Base-by-base conservation (phyloP, 1,139 yeast species). In the Hansenula lynferdii region DNA sequence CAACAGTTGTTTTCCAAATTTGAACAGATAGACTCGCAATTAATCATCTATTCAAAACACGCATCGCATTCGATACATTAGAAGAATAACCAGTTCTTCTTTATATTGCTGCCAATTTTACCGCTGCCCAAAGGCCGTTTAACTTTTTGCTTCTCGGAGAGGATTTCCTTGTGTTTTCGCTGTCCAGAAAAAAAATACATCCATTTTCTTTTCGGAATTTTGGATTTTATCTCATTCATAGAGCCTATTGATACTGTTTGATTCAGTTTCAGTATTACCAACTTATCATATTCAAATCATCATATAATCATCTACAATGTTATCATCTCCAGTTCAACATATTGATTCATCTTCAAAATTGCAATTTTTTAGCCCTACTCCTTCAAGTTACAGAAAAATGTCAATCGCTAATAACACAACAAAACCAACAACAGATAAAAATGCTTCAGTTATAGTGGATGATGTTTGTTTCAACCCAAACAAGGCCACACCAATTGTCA, bases 391-490 rank as follows among this genome's bases (percentile, higher is more conserved):
- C 14, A 46, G 48, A 46, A 48, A 42, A 31, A 46, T 48, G 47
- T 40, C 47, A 9, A 29, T 40, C 25, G 12, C 34, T 12, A 39
- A 38, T 37, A 26, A 14, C 6, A 11, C 49, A 23, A 39, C 51
- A 27, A 16, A 20, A 23, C 42, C 46, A 12, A 42, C 51, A 7
- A 42, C 41, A 25, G 42, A 36, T 24, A 39, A 51, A 6, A 42
- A 45, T 28, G 48, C 50, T 11, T 51, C 54, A 7, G 41, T 48
- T 11, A 41, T 50, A 33, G 42, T 48, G 22, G 50, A 49, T 27
- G 54, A 51, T 36, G 48, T 45, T 6, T 17, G 20, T 16, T 28
- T 5, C n/a, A 43, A 36, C 5, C 37, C 28, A 17, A 30, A 38
- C 24, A 37, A 22, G 22, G 42, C 16, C 28, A 40, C 22, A 8